Conservation (phyloP, 208 protist genomes). For the Trypanosoma caninum region DNA sequence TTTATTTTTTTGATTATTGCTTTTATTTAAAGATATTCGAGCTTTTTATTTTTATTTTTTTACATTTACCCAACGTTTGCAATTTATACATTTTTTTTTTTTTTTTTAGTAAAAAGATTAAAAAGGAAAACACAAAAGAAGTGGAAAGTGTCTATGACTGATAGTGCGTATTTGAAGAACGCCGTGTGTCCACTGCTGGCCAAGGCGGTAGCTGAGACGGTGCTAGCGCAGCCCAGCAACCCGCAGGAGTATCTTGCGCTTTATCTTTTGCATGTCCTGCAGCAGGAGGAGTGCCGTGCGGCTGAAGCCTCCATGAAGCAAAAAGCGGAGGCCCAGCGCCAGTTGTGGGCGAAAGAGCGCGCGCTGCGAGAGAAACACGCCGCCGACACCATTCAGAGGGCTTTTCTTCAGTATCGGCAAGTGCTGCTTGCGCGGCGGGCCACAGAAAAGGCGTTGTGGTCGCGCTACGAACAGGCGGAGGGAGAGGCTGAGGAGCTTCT, state of each 20-base stretch:
- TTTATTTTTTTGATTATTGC: no score
- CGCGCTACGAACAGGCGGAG: conserved; percentile 52
- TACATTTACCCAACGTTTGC: no score
- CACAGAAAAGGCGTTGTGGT: conserved; percentile 41
- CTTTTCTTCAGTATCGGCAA: conserved; percentile 39
- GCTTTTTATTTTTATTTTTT: no score
- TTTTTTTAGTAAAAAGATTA: conserved; percentile 11
- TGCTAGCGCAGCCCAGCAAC: conserved; percentile 81
- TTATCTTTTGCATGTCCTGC: conserved; percentile 81
- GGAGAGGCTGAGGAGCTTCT: conserved; percentile 72
- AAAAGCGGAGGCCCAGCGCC: conserved; percentile 45
- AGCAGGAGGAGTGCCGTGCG: conserved; percentile 62
- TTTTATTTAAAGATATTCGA: no score
- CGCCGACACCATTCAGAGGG: conserved; percentile 71
- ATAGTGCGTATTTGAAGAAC: conserved; percentile 87
- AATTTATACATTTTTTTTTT: conserved; percentile 14
- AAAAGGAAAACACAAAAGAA: conserved; percentile 7
- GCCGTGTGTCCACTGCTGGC: conserved; percentile 76
- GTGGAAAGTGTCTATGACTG: no score
- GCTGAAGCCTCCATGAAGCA: conserved; percentile 23
- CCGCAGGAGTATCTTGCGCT: conserved; percentile 90
- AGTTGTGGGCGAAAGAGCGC: conserved; percentile 52
- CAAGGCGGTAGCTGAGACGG: conserved; percentile 87
- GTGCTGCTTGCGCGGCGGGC: conserved; percentile 34
- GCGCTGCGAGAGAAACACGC: conserved; percentile 63